Base-by-base conservation (phyloP, 768 basidiomycete species). In the Podaxis sp. region DNA sequence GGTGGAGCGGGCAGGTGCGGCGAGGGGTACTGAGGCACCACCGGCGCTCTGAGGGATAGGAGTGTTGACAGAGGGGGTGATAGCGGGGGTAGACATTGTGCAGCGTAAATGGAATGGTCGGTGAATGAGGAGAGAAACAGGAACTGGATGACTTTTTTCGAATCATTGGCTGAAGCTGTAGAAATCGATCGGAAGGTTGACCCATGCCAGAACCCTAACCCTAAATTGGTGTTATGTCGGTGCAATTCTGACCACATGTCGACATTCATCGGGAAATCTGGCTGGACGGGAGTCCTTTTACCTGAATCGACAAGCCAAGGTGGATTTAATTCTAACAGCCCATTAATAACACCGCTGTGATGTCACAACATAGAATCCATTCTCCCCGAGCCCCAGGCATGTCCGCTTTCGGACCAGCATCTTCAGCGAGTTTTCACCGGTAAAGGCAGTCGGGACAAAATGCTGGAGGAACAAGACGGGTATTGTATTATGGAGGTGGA, bases 1-100 rank as follows among this genome's bases (percentile, higher is more conserved):
- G 4, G 77, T 66, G n/a, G 79, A 76, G 55, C 86, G 82, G 32
- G 85, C 73, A 2, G 87, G 87, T 1, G 82, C 82, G 27, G 77
- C 67, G 13, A 73, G 76, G 10, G 79, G 77, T 14, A 76, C 74
- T 38, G 69, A 63, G 28, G 77, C 67, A 64, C 73, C 77, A 38
- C 79, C 81, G 10, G 70, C 74, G 18, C 74, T 74, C 52, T 77
- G 77, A 36, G 75, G 73, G 55, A 76, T 66, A 57, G 72, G 68
- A 37, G 73, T 72, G 61, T 76, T 76, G 38, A 73, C 60, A 11
- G 72, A 66, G 4, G 73, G 68, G 13, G 73, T 68, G 4, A 68
- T 60, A 18, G 61, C 28, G 28, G 70, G 70, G 44, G 72, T 71
- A 50, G 70, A 62, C 71, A 76, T 74, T 53, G 64, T 57, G 40